These are phyloP conservation scores for Climacium dendroides DNA, from an alignment of 225 moss, liverwort and hornwort species.

Conservation along the genomic window DNA sequence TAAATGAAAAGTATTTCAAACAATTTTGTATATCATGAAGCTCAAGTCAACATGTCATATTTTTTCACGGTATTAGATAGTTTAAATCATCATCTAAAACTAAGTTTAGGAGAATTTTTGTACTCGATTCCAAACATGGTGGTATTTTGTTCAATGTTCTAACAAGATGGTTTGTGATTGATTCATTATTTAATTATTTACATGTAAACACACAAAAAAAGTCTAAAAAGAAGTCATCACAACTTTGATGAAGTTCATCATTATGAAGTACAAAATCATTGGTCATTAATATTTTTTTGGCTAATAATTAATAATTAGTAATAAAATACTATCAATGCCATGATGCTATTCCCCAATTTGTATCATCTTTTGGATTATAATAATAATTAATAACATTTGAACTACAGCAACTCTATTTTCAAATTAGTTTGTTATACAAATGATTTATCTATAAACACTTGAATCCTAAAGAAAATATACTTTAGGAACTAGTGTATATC, in stretches of 20 bases:
- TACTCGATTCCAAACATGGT: background rate
- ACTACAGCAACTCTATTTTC: background rate
- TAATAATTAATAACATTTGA: background rate
- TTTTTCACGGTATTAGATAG: rapidly evolving
- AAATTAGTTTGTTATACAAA: background rate
- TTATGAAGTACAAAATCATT: background rate
- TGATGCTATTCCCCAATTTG: background rate
- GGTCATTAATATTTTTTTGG: background rate
- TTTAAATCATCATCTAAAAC: background rate
- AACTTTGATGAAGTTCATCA: rapidly evolving
- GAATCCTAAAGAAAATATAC: background rate
- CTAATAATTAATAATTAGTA: background rate
- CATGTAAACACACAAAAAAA: background rate
- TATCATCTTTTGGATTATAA: background rate
- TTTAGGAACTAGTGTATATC: no score
- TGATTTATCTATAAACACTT: background rate
- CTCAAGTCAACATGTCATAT: no score
- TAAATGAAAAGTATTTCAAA: background rate
- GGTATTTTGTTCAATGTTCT: no score
- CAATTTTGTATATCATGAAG: no score
- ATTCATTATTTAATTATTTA: no score
- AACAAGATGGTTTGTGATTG: background rate
- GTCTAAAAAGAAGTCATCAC: background rate
- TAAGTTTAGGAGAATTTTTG: background rate
- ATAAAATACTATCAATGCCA: background rate